A percentile compares a stretch with the other conserved stretches of the same genome.
Conservation (phyloP, 2,329 filamentous ascomycete genomes). For the Verticillium isaacii region DNA sequence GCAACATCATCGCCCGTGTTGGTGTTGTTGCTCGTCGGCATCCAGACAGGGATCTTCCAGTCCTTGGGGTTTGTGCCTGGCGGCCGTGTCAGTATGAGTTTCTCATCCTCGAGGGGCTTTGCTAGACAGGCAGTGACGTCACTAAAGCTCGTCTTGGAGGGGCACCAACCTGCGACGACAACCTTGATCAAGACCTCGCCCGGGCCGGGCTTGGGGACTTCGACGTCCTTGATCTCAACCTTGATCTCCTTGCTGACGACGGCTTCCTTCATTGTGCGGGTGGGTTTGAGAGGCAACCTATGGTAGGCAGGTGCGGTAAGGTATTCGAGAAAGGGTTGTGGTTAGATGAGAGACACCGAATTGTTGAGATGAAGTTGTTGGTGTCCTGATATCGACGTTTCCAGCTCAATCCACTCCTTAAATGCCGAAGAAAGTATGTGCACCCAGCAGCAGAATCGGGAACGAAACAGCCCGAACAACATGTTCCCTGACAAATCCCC, state of each 20-base stretch:
- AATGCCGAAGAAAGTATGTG: neutral
- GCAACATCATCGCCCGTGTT: constrained; percentile 21
- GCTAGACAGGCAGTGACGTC: neutral
- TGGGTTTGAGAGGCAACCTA: neutral
- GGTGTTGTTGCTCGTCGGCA: constrained; percentile 4
- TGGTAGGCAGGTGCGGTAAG: no score
- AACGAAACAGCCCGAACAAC: neutral
- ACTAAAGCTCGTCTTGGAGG: neutral
- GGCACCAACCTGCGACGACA: constrained; percentile 8
- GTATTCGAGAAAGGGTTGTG: no score
- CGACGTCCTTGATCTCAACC: constrained; percentile 9
- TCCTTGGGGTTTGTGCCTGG: constrained; percentile 21
- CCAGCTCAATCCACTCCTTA: neutral
- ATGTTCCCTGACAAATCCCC: neutral
- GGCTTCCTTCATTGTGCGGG: constrained; percentile 11
- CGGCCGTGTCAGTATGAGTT: neutral
- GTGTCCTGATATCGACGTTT: neutral
- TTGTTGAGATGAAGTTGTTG: no score
- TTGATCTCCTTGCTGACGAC: constrained; percentile 7
- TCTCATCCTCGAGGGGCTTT: no score
- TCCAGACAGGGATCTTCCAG: constrained; percentile 17
- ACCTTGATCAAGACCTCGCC: constrained; percentile 17
- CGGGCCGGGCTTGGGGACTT: constrained; percentile 11
- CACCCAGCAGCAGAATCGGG: neutral
- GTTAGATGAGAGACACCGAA: no score